Percentiles rank a stretch among this genome's conserved stretches.
Conservation (phyloP, 2,329 filamentous ascomycete species). For the Fusarium xyrophilum region DNA sequence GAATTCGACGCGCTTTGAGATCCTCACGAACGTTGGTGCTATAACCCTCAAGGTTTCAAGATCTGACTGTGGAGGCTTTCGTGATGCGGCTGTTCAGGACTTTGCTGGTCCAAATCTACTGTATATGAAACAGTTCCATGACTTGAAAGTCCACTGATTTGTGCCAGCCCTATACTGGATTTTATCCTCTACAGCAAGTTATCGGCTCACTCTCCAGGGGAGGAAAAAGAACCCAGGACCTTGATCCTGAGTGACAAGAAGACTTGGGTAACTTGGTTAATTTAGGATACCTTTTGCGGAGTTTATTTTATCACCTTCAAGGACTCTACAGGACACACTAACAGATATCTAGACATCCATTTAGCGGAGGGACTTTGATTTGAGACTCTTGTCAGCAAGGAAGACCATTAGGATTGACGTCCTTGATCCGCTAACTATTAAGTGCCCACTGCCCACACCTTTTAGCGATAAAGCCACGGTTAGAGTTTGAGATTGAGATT, state of each 20-base stretch:
- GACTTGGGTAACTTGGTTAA: background rate
- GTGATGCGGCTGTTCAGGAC: slow-evolving; percentile 23
- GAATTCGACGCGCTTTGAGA: background rate
- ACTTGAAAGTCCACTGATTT: background rate
- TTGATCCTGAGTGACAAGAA: background rate
- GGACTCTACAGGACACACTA: background rate
- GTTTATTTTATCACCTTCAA: background rate
- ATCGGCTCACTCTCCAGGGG: background rate
- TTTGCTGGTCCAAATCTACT: slow-evolving; percentile 1
- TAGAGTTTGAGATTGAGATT: slow-evolving; percentile 27
- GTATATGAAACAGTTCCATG: slow-evolving; percentile 6
- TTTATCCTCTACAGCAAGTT: background rate
- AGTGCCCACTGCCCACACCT: slow-evolving; percentile 11
- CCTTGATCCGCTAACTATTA: slow-evolving; percentile 11
- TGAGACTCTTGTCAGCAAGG: slow-evolving; percentile 4
- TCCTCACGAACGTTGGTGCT: background rate
- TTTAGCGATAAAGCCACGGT: slow-evolving; percentile 23
- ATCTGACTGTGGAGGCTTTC: slow-evolving; percentile 20
- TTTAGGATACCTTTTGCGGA: background rate
- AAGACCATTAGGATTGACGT: slow-evolving; percentile 6
- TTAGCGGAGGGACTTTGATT: background rate
- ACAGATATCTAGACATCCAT: background rate
- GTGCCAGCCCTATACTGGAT: background rate
- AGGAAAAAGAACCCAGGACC: background rate
- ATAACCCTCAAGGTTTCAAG: background rate